These are phyloP conservation scores for Tephrocybe rancida DNA, from an alignment of 768 basidiomycete species.

Conservation along the genomic window DNA sequence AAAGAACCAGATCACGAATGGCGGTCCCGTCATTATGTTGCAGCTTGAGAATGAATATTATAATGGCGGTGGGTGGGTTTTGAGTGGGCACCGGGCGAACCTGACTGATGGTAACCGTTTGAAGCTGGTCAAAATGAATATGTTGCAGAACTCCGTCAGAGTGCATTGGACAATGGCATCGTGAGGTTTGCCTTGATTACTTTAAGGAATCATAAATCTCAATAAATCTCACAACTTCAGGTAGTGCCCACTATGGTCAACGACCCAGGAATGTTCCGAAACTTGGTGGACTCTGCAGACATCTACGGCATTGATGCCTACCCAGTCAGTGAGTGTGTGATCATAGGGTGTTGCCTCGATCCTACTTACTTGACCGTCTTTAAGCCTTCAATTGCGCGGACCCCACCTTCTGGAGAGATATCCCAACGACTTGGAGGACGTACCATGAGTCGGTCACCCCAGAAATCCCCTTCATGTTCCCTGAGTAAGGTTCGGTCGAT, in stretches of 20 bases:
- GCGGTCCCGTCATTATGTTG: conserved; percentile 18
- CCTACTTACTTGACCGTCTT: background rate
- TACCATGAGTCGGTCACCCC: conserved; percentile 18
- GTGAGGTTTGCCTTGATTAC: background rate
- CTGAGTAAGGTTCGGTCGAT: conserved; percentile 8
- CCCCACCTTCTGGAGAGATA: conserved; percentile 16
- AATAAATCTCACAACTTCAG: background rate
- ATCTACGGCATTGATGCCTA: conserved; percentile 21
- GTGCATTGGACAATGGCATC: conserved; percentile 14
- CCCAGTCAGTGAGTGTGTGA: conserved; percentile 12
- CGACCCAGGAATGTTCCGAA: conserved; percentile 15
- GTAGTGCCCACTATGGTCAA: conserved; percentile 19
- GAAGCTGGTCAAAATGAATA: conserved; percentile 21
- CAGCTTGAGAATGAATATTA: conserved; percentile 20
- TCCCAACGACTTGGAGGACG: conserved; percentile 19
- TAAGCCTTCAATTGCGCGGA: conserved; percentile 18
- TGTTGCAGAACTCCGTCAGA: conserved; percentile 15
- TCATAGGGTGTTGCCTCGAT: background rate
- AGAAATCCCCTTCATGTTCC: conserved; percentile 20
- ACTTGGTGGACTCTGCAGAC: conserved; percentile 16
- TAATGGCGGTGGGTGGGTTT: conserved; percentile 12
- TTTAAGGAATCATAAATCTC: background rate
- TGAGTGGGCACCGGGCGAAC: background rate
- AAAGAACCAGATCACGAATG: conserved; percentile 16
- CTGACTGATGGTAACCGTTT: background rate